These are phyloP conservation scores for Tricholoma flavovirens DNA, from an alignment of 768 basidiomycete genomes.

Conservation along the genomic window DNA sequence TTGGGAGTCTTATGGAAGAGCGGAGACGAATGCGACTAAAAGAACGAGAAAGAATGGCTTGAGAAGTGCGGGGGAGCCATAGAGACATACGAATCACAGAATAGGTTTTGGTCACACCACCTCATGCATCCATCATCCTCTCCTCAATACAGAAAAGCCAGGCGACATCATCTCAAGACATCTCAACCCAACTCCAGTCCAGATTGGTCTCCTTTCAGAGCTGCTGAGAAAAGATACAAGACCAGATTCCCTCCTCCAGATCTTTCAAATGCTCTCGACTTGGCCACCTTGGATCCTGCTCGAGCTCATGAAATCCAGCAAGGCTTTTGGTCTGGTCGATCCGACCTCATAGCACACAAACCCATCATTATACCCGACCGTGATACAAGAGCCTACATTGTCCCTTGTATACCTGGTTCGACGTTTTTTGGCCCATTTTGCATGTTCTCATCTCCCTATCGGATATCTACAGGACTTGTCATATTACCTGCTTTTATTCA, in stretches of 20 bases:
- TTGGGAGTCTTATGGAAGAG: constrained; percentile 12
- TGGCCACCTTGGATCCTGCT: constrained; percentile 40
- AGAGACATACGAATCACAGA: constrained; percentile 50
- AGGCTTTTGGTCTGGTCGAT: constrained; percentile 44
- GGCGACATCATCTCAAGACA: constrained; percentile 48
- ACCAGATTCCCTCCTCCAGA: constrained; percentile 74
- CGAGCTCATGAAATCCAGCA: constrained; percentile 36
- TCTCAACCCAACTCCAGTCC: constrained; percentile 40
- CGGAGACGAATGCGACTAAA: constrained; percentile 19
- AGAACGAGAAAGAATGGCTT: constrained; percentile 37
- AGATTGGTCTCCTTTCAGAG: constrained; percentile 71
- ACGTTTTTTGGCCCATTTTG: constrained; percentile 6
- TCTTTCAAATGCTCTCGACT: constrained; percentile 63
- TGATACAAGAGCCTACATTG: constrained; percentile 34
- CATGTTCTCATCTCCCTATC: constrained; percentile 12
- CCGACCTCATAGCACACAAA: constrained; percentile 29
- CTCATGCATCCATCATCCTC: constrained; percentile 10
- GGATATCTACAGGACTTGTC: constrained; percentile 60
- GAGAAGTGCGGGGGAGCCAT: constrained; percentile 62
- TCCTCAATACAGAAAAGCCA: constrained; percentile 49
- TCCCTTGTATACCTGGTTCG: constrained; percentile 57
- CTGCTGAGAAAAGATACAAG: constrained; percentile 78
- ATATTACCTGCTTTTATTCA: constrained; percentile 73
- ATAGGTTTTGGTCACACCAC: neutral
- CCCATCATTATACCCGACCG: constrained; percentile 23